These are phyloP conservation scores for Nigrospora sphaerica DNA, from an alignment of 2,329 filamentous ascomycete species.

Conservation along the genomic window DNA sequence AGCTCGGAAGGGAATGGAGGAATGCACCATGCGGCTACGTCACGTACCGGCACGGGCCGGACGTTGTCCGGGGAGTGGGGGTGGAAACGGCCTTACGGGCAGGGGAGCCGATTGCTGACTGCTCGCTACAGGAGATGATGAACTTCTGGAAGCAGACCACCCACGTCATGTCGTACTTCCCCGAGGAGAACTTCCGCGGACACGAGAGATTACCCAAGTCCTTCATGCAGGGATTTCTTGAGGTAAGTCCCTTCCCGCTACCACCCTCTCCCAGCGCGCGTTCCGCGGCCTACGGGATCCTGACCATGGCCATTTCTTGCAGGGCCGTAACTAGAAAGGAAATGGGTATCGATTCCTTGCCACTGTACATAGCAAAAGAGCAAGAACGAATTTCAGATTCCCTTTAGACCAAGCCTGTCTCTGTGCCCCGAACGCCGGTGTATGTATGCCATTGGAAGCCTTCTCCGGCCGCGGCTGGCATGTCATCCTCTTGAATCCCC, in stretches of 20 bases:
- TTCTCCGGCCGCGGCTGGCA: constrained; percentile 1
- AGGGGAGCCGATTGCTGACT: constrained; percentile 5
- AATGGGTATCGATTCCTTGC: constrained; percentile 19
- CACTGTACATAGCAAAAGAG: constrained; percentile 26
- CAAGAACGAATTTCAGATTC: constrained; percentile 24
- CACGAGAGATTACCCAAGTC: constrained; percentile 71
- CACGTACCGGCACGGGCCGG: too few species aligned
- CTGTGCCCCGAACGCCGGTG: constrained; percentile 22
- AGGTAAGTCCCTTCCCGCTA: constrained; percentile 53
- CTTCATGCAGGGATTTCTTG: constrained; percentile 92
- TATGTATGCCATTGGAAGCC: constrained; percentile 2
- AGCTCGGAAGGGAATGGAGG: too few species aligned
- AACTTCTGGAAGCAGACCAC: constrained; percentile 99
- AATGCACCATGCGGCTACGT: background rate
- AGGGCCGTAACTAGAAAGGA: constrained; percentile 49
- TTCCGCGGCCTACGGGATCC: too few species aligned
- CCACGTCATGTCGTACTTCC: constrained; percentile 96
- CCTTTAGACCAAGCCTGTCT: constrained; percentile 14
- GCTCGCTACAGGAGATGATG: constrained; percentile 70
- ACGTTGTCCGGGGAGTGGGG: background rate
- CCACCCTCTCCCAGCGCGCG: background rate
- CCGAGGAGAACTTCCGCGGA: constrained; percentile 72
- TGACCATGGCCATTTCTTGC: constrained; percentile 1
- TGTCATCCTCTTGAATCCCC: background rate
- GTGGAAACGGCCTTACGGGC: background rate